Evolutionary conservation across 306 rosid species (phyloP), one percentile per base, ranked within the genome.

Genomic region (Trifolium fragiferum): DNA sequence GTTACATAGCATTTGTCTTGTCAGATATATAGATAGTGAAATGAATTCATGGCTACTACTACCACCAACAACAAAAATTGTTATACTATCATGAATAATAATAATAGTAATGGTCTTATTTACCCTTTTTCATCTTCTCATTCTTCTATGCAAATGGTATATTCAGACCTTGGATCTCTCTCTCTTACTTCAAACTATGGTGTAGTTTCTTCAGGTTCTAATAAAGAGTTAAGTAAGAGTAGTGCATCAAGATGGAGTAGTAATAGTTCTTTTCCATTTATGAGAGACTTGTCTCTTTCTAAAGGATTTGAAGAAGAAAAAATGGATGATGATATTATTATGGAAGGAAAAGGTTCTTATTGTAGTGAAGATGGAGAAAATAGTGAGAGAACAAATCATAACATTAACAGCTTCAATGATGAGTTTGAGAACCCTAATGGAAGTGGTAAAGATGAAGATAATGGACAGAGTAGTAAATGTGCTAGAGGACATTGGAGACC

Each of bases 401-500:
- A 3, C 4, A 12, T 15, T 44, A 44, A 44, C n/a, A n/a, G n/a
- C 50, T 44, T 44, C 50, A 44, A 12, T 44, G 84, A 78, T 47
- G 75, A 72, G 67, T 60, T 60, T 14, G 64, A 55, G 4, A 77
- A 83, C 81, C 82, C 81, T 69, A 84, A 71, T 68, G 69, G 63
- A 1, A 72, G 74, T 51, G 80, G 76, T 57, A 84, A 84, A 73
- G 90, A 84, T 51, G 80, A 71, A 38, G 84, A 84, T 76, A 80
- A 81, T 79, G 98, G 84, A 16, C 92, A 87, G 76, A 83, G 90
- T 43, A 43, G 38, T 62, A 91, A 86, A 72, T 89, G 94, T 85
- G 88, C 89, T 15, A 92, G 98, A 87, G 98, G 98, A 43, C 98
- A 94, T 83, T 94, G 98, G 98, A 86, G 97, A 44, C 98, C 98